These are phyloP conservation scores for Microbotryomycetes sp. DNA, from an alignment of 1,284 basidiomycete genomes.

Conservation along the genomic window DNA sequence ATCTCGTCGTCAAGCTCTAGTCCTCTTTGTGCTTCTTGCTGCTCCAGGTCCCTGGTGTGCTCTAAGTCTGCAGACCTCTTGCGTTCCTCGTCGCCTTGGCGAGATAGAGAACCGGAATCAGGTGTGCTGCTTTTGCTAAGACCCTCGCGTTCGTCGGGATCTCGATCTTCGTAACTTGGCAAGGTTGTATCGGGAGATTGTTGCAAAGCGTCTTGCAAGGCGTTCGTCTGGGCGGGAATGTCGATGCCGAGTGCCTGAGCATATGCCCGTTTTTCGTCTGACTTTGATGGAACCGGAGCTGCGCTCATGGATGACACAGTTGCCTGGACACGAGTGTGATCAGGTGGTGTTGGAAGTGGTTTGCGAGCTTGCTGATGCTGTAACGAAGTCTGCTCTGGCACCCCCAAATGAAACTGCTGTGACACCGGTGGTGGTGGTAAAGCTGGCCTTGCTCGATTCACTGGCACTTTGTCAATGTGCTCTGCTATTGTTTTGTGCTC, in stretches of 20 bases:
- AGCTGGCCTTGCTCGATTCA: too few relatives aligned
- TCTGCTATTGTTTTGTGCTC: too few relatives aligned
- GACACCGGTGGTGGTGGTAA: background rate
- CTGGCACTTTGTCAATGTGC: too few relatives aligned
- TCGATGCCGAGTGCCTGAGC: background rate
- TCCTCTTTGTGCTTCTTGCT: too few relatives aligned
- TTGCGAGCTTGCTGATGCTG: background rate
- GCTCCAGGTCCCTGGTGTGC: background rate
- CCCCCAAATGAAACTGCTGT: background rate
- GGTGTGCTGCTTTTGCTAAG: background rate
- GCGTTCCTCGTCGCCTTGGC: background rate
- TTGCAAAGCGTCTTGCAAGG: background rate
- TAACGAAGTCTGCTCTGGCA: background rate
- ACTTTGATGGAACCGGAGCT: too few relatives aligned
- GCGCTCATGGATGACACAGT: too few relatives aligned
- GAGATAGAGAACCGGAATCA: too few relatives aligned
- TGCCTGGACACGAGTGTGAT: too few relatives aligned
- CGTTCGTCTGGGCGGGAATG: background rate
- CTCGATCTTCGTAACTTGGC: background rate
- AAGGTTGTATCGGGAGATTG: background rate
- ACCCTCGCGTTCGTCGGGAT: background rate
- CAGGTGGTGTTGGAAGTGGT: background rate
- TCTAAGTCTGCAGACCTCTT: background rate
- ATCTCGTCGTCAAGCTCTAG: too few relatives aligned
- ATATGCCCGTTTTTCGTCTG: background rate